Conservation (phyloP, 805 yeast genomes). For the Pachysolen tannophilus region DNA sequence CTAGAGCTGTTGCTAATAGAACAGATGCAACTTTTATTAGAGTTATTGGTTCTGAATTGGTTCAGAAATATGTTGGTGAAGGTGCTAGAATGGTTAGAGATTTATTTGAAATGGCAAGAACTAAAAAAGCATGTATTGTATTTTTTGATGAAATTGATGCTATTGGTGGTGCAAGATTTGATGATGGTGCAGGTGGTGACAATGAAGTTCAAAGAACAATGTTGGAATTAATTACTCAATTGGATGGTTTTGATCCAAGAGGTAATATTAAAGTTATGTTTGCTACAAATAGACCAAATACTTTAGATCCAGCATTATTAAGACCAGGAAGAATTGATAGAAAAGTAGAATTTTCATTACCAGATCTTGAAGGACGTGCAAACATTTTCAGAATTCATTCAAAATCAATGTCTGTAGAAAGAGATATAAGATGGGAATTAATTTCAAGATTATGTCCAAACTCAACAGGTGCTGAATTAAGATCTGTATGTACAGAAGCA, state of each 20-base stretch:
- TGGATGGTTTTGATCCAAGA: constrained; percentile 98
- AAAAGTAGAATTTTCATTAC: constrained; percentile 93
- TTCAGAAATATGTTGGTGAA: constrained; percentile 98
- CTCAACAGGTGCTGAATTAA: constrained; percentile 96
- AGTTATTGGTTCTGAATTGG: constrained; percentile 97
- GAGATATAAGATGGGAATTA: constrained; percentile 97
- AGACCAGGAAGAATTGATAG: constrained; percentile 99
- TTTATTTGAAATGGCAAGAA: constrained; percentile 97
- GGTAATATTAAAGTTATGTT: constrained; percentile 99
- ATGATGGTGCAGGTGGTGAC: constrained; percentile 99
- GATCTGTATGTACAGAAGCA: constrained; percentile 98
- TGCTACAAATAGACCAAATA: constrained; percentile 97
- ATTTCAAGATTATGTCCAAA: constrained; percentile 97
- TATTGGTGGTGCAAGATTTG: constrained; percentile 99
- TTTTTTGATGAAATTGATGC: constrained; percentile 99
- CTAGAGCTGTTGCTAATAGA: constrained; percentile 98
- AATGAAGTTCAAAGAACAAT: constrained; percentile 98
- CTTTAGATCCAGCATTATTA: constrained; percentile 93
- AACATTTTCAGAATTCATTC: constrained; percentile 96
- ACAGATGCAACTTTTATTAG: constrained; percentile 98
- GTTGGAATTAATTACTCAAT: constrained; percentile 95
- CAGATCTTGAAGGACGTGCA: constrained; percentile 97
- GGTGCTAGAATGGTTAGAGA: constrained; percentile 99
- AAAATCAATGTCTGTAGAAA: constrained; percentile 95
- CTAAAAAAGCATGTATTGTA: constrained; percentile 95